Percentiles rank a stretch among this genome's conserved stretches.
Conservation (phyloP, 495 filamentous ascomycete species). For the Letharia columbiana region DNA sequence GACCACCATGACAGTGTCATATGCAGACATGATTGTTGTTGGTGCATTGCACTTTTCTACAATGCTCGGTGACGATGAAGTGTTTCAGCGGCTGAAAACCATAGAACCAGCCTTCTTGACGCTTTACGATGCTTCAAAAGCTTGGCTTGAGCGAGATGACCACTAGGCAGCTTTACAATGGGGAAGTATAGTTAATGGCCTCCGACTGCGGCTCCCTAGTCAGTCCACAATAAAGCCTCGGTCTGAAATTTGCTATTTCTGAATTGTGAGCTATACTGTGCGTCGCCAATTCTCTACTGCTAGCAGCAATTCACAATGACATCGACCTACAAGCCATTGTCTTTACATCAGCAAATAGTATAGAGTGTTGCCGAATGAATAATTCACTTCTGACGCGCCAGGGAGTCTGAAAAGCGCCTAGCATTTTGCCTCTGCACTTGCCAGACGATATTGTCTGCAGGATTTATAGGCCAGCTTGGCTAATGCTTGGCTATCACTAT, state of each 20-base stretch:
- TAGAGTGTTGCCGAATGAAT: no score
- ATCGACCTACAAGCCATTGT: no score
- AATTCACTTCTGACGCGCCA: no score
- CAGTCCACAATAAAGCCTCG: background rate
- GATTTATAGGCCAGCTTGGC: no score
- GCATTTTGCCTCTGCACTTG: no score
- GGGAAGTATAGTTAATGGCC: background rate
- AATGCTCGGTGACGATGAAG: constrained; percentile 29
- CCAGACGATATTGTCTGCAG: no score
- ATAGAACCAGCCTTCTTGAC: constrained; percentile 16
- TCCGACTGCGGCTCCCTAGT: background rate
- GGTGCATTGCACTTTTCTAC: constrained; percentile 30
- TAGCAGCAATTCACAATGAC: no score
- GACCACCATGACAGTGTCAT: constrained; percentile 19
- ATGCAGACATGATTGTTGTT: constrained; percentile 36
- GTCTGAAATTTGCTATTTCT: background rate
- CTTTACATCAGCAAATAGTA: no score
- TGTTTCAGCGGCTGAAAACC: constrained; percentile 29
- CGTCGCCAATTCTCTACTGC: no score
- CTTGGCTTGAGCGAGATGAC: constrained; percentile 16
- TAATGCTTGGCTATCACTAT: no score
- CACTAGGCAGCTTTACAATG: background rate
- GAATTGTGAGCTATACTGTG: no score
- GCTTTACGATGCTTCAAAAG: constrained; percentile 14
- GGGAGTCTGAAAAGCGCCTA: no score